These are phyloP conservation scores for Chrysanthemum seticuspe DNA, from an alignment of 129 eudicot species.

Conservation along the genomic window DNA sequence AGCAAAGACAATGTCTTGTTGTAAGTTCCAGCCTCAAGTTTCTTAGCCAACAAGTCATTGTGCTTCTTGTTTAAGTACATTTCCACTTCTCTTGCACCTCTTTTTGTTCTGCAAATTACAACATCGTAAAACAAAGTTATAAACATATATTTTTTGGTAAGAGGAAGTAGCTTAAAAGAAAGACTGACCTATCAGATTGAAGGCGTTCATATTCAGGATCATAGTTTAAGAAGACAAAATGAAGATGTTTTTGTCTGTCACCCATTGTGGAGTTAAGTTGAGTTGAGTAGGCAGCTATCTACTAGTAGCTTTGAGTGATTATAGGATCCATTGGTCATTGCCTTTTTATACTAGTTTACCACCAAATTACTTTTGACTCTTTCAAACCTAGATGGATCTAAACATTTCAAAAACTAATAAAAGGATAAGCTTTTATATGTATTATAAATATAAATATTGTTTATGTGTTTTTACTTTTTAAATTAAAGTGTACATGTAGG, in stretches of 20 bases:
- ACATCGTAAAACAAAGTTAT: not conserved
- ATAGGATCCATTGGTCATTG: conserved; percentile 24
- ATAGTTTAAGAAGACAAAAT: conserved; percentile 86
- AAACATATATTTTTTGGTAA: not conserved
- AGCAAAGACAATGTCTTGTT: conserved; percentile 73
- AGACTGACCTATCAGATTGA: conserved; percentile 66
- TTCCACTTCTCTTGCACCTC: conserved; percentile 71
- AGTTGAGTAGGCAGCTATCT: not conserved
- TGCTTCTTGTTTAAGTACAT: conserved; percentile 85
- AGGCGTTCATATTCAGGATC: conserved; percentile 96
- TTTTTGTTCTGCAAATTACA: conserved; percentile 55
- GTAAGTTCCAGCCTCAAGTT: conserved; percentile 64
- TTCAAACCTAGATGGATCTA: conserved; percentile 24
- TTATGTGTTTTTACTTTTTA: not conserved
- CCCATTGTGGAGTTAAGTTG: conserved; percentile 16
- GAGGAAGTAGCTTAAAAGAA: conserved; percentile 15
- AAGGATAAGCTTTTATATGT: not conserved
- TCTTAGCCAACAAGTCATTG: conserved; percentile 64
- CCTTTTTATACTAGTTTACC: conserved; percentile 29
- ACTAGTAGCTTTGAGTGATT: conserved; percentile 16
- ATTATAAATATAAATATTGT: not conserved
- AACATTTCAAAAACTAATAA: not conserved
- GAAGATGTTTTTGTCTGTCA: conserved; percentile 38
- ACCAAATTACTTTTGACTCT: conserved; percentile 30
- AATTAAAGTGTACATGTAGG: not conserved